Evolutionary conservation across 1,284 basidiomycete genomes (phyloP).

Genomic region (Ganoderma boninense): DNA sequence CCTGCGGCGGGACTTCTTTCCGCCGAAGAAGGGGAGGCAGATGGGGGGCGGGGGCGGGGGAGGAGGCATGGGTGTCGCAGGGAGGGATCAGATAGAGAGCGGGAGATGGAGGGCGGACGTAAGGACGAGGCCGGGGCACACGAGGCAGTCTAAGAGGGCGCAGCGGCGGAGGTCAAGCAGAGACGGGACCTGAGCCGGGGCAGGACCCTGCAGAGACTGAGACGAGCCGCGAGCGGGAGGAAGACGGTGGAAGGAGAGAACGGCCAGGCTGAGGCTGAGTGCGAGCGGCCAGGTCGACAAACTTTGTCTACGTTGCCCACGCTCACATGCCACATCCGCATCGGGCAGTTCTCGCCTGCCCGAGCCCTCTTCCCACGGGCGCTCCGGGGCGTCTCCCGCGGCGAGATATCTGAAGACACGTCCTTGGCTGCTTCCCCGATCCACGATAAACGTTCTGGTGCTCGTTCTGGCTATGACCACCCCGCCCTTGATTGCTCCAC

Average conservation of each 20-base stretch:
- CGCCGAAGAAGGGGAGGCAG: conserved; percentile 39
- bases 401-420: background rate
- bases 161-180: conserved; percentile 8
- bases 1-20: conserved; percentile 38
- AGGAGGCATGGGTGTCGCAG: conserved; percentile 44
- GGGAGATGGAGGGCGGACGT: conserved; percentile 20
- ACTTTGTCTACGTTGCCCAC: conserved; percentile 1
- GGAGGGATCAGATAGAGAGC: conserved; percentile 27
- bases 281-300: background rate
- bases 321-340: conserved; percentile 14
- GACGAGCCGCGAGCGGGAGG: background rate
- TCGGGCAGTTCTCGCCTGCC: conserved; percentile 15
- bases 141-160: conserved; percentile 30
- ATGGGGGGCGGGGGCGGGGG: conserved; percentile 41
- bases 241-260: background rate
- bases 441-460: conserved; percentile 21
- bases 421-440: conserved; percentile 9
- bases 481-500: conserved; percentile 5
- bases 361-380: conserved; percentile 6
- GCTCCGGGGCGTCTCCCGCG: background rate
- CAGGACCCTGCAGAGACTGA: background rate
- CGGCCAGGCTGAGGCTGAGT: background rate
- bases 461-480: background rate
- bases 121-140: conserved; percentile 27
- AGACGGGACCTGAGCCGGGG: background rate